Base-by-base conservation (phyloP, 768 basidiomycete species). In the Suillus spraguei region DNA sequence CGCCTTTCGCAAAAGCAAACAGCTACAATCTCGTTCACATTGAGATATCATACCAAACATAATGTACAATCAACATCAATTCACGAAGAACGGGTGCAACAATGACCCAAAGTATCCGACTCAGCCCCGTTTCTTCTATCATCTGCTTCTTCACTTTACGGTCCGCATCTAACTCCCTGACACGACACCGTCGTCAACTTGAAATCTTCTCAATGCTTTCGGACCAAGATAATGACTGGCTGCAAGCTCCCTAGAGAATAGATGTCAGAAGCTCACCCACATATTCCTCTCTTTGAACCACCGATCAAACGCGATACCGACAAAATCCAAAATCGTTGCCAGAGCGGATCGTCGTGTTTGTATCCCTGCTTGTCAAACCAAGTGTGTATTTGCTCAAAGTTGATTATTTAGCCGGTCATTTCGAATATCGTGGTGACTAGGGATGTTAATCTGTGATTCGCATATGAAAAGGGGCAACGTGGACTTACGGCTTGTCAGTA, bases 71-170 rank as follows among this genome's bases (percentile, higher is more conserved):
- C 32, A 20, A 11, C 10, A 5, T 36, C 14, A 35, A 11, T 13
- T 46, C 44, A 46, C n/a, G 53, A 54, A 54, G 35, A 54, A 54
- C 35, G 53, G 35, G 7, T 35, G n/a, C 35, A 54, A 54, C 16
- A 54, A 35, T 54, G 13, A 54, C 13, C 53, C 35, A 54, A 55
- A n/a, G 53, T 13, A 11, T 54, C 53, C 14, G 35, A 36, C 9
- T n/a, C 53, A 36, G 35, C n/a, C 53, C 53, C 14, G 11, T 54
- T 35, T 36, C 33, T 8, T 35, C 53, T 20, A 54, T 14, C 35
- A 54, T 20, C 35, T 36, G 53, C 53, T 22, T 54, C 53, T 54
- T 54, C 33, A 54, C 20, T n/a, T 54, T n/a, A 54, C 53, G n/a
- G 20, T 54, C 53, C 8, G 11, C n/a, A 6, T 35, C 33, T 20